Percentiles rank a stretch among this genome's conserved stretches.
Evolutionary conservation across 441 rosid species (phyloP).

Genomic region (Jatropha multifida): DNA sequence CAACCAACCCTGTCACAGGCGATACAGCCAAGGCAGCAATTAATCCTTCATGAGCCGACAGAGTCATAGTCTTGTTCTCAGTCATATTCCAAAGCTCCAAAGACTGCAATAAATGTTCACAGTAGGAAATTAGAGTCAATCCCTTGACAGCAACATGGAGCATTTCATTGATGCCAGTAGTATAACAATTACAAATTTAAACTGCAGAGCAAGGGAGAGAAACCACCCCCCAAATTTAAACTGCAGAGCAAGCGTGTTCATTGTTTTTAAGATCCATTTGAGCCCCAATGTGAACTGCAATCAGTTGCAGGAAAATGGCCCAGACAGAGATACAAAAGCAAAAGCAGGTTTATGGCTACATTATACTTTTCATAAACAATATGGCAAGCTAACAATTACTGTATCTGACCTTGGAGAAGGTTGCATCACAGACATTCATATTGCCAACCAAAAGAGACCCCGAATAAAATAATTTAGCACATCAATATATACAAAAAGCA

Average conservation of each 20-base stretch:
- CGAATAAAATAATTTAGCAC: not conserved
- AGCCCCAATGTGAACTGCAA: not conserved
- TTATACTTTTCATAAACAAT: not conserved
- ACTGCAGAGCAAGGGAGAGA: not conserved
- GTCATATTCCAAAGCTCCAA: conserved; percentile 90
- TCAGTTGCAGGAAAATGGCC: not conserved
- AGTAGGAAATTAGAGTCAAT: conserved; percentile 12
- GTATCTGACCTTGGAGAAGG: not conserved
- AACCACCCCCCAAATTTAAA: not conserved
- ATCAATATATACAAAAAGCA: not conserved
- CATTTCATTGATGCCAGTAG: not conserved
- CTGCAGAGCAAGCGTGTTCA: not conserved
- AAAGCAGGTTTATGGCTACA: not conserved
- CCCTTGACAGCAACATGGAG: not conserved
- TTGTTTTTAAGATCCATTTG: not conserved
- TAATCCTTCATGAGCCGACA: conserved; percentile 67
- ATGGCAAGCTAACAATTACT: not conserved
- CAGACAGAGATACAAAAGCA: not conserved
- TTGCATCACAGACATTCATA: not conserved
- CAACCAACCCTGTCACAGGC: conserved; percentile 61
- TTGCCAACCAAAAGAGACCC: not conserved
- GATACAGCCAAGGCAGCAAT: conserved; percentile 80
- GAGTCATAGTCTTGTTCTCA: conserved; percentile 70
- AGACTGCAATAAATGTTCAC: conserved; percentile 45
- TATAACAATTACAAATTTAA: not conserved